phyloP scores from a whole-genome alignment of 352 stramenopile genomes.

The Nothophytophthora sp. region DNA sequence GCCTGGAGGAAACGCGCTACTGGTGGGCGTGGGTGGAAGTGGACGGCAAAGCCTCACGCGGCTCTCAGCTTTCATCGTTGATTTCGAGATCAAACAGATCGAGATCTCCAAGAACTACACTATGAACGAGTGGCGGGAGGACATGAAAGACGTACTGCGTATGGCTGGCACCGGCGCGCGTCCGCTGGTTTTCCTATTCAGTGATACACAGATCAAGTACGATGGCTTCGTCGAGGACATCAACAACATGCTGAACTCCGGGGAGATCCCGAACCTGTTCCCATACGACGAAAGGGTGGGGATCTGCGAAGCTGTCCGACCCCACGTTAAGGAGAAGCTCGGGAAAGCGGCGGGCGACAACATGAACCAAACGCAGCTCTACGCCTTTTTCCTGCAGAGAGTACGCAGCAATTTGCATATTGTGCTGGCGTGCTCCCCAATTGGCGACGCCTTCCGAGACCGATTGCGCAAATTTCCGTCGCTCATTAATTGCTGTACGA shows the following conservation, averaged over 20 bases:
- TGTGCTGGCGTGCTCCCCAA: conserved; percentile 92
- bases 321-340: no score
- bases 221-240: conserved; percentile 94
- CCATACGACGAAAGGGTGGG: conserved; percentile 87
- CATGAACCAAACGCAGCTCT: conserved; percentile 75
- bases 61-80: conserved; percentile 93
- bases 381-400: conserved; percentile 92
- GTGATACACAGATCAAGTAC: conserved; percentile 93
- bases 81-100: conserved; percentile 96
- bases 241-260: conserved; percentile 93
- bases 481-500: conserved; percentile 97
- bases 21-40: conserved; percentile 93
- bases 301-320: conserved; percentile 79
- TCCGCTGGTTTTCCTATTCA: conserved; percentile 93
- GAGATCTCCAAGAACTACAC: conserved; percentile 96
- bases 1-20: conserved; percentile 92
- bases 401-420: conserved; percentile 94
- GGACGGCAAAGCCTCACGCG: conserved; percentile 93
- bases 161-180: conserved; percentile 82
- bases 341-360: conserved; percentile 68
- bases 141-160: conserved; percentile 90
- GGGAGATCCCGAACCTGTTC: conserved; percentile 93
- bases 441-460: conserved; percentile 93
- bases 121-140: conserved; percentile 91
- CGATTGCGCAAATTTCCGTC: conserved; percentile 96